Conservation (phyloP, 2,329 filamentous ascomycete species). For the Penicillium sp. region DNA sequence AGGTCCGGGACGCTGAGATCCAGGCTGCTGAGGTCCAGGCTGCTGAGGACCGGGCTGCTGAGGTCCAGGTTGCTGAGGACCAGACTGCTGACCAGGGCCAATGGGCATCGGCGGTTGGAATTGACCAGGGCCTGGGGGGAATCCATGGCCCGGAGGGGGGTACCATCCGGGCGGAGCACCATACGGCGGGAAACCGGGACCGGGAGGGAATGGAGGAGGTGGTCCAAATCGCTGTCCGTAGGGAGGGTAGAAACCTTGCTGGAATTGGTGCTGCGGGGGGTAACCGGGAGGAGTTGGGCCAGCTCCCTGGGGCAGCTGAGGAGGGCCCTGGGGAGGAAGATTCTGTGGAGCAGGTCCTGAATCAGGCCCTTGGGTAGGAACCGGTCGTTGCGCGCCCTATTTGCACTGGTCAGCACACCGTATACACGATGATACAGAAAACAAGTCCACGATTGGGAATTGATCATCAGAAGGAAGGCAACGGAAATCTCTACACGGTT, state of each 20-base stretch:
- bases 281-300: constrained; percentile 40
- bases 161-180: constrained; percentile 75
- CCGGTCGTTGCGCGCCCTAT: constrained; percentile 46
- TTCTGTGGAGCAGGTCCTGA: constrained; percentile 30
- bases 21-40: constrained; percentile 30
- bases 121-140: constrained; percentile 63
- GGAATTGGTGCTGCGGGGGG: constrained; percentile 44
- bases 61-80: constrained; percentile 36
- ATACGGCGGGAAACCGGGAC: constrained; percentile 70
- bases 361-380: constrained; percentile 26
- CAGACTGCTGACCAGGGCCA: constrained; percentile 50
- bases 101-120: constrained; percentile 62
- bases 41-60: constrained; percentile 32
- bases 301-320: constrained; percentile 45
- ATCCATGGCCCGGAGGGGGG: constrained; percentile 70
- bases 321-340: constrained; percentile 39
- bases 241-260: constrained; percentile 43
- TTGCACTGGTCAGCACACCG: constrained; percentile 22
- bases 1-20: constrained; percentile 37
- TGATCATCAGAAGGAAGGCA: constrained; percentile 97
- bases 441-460: constrained; percentile 9
- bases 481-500: constrained; percentile 96
- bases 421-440: neutral
- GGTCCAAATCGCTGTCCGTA: constrained; percentile 49
- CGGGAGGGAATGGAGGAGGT: constrained; percentile 53